Evolutionary conservation across 2,329 filamentous ascomycete species (phyloP).

Genomic region (Byssochlamys sp.): DNA sequence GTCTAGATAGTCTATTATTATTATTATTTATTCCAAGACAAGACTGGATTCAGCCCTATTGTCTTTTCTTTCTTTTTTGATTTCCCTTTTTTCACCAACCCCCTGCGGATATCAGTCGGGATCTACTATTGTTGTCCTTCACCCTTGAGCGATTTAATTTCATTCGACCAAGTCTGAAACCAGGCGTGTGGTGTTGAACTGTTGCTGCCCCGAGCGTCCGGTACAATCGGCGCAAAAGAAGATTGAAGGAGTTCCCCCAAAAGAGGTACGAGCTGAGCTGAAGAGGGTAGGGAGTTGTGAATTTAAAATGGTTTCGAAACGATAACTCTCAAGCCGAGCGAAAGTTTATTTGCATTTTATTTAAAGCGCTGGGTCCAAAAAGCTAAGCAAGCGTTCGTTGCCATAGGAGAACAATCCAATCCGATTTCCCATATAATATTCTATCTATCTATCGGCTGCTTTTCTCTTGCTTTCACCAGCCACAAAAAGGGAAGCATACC

Average conservation of each 20-base stretch:
- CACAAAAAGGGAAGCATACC: background rate
- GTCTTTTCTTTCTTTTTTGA: slow-evolving; percentile 1
- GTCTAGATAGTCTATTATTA: background rate
- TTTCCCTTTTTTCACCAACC: background rate
- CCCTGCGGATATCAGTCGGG: background rate
- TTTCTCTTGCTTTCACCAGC: no score
- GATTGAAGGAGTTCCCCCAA: background rate
- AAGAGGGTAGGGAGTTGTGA: background rate
- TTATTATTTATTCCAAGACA: background rate
- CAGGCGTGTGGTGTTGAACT: background rate
- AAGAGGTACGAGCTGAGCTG: background rate
- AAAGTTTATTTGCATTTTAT: background rate
- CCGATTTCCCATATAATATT: no score
- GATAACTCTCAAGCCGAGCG: no score
- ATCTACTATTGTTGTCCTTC: background rate
- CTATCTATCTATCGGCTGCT: no score
- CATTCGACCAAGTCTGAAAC: background rate
- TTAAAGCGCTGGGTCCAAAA: background rate
- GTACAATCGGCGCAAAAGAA: background rate
- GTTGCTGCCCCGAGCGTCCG: background rate
- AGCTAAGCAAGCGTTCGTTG: background rate
- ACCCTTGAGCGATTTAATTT: background rate
- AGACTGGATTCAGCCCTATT: background rate
- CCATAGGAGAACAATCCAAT: background rate
- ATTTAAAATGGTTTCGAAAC: background rate